Evolutionary conservation across 2,329 filamentous ascomycete genomes (phyloP).

Genomic region (Colletotrichum lindemuthianum): DNA sequence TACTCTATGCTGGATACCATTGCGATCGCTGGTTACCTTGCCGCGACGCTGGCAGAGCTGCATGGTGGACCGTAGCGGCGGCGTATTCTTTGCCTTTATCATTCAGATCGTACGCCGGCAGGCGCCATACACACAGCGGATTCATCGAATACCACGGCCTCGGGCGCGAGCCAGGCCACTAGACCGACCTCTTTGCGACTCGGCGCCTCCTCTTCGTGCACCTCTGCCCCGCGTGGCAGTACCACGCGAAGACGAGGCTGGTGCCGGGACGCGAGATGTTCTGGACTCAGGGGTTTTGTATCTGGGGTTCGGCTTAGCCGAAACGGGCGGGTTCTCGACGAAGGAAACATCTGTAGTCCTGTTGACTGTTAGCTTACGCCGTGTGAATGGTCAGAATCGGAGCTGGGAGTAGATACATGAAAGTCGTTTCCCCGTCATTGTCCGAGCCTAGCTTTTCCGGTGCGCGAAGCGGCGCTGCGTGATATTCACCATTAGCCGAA

Average conservation of each 20-base stretch:
- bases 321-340: constrained; percentile 80
- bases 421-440: constrained; percentile 78
- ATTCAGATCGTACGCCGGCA: neutral
- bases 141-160: constrained; percentile 56
- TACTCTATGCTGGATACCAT: constrained; percentile 4
- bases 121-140: too few relatives aligned
- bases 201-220: constrained; percentile 41
- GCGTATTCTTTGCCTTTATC: neutral
- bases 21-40: too few relatives aligned
- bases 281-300: constrained; percentile 52
- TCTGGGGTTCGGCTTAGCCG: constrained; percentile 60
- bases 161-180: constrained; percentile 59
- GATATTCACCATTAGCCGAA: neutral
- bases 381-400: constrained; percentile 37
- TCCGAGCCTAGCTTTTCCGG: constrained; percentile 47
- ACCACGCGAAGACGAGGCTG: constrained; percentile 49
- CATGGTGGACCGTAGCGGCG: neutral
- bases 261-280: constrained; percentile 57
- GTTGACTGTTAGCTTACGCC: neutral
- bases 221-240: constrained; percentile 43
- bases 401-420: constrained; percentile 65
- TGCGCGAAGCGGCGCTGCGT: neutral
- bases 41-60: neutral
- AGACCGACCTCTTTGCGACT: constrained; percentile 51
- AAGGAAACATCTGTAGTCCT: constrained; percentile 94